Evolutionary conservation across 257 asterid species (phyloP), one percentile per base, ranked within the genome.

Genomic region (Scutellaria galericulata): DNA sequence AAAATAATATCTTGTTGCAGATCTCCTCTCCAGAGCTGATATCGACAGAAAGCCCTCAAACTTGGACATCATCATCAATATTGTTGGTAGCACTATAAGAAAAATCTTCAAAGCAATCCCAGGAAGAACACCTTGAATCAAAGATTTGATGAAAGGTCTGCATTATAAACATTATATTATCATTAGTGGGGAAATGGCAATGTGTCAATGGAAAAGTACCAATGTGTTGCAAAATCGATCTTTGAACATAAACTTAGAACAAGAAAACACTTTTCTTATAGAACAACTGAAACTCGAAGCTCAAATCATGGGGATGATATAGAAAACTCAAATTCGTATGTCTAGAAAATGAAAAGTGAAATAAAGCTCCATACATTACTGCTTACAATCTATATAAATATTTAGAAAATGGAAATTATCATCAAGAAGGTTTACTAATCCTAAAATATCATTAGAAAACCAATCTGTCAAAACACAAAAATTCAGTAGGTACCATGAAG

Each of bases 41-140:
- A 78, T 86, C 64, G 97, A 80, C 70, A 83, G 62, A 74, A 79
- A 84, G 44, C 98, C 98, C 85, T 90, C 98, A 66, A 93, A 77
- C 73, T 89, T 93, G 67, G 98, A 87, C 95, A 90, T 93, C 44
- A 87, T 75, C 97, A 93, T 92, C 84, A 92, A 61, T 70, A 92
- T 83, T 44, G 91, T 76, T 35, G 98, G 97, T 50, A 92, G 85
- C 71, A 92, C 86, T 63, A 90, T 83, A 15, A 92, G 98, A 66
- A 92, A 92, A 66, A 92, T 90, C 93, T 90, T 92, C 87, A 92
- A 83, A 66, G 91, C 93, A 59, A 92, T 79, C 69, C 97, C 96
- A 10, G 98, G 97, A 66, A 92, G 81, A 79, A 92, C 87, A 35
- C 98, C 98, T 86, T 92, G 97, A 71, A 90, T 86, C 51, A 92